Conservation (phyloP, 495 filamentous ascomycete species). For the Daldinia bambusicola region DNA sequence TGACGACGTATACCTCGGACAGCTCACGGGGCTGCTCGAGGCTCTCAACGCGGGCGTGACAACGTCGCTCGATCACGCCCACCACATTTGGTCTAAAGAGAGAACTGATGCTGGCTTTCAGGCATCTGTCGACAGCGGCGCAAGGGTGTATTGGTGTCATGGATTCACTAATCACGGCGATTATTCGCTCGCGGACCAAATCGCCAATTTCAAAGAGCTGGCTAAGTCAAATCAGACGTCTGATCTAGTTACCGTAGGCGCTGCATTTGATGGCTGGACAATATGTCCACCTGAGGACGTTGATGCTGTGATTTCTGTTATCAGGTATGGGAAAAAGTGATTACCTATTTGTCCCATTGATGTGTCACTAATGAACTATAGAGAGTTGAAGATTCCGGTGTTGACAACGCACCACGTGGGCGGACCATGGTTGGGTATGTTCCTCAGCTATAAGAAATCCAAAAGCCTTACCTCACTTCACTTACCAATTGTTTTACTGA, state of each 20-base stretch:
- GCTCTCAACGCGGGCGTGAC: slow-evolving; percentile 66
- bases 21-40: slow-evolving; percentile 64
- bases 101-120: slow-evolving; percentile 52
- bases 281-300: slow-evolving; percentile 38
- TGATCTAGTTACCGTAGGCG: slow-evolving; percentile 43
- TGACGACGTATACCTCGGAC: slow-evolving; percentile 64
- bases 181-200: slow-evolving; percentile 46
- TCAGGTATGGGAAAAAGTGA: slow-evolving; percentile 23
- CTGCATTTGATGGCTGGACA: slow-evolving; percentile 55
- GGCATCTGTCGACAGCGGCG: slow-evolving; percentile 54
- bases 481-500: not conserved
- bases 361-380: slow-evolving; percentile 8
- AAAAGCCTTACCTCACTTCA: not conserved
- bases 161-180: slow-evolving; percentile 40
- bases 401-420: slow-evolving; percentile 51
- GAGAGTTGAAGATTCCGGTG: slow-evolving; percentile 47
- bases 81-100: slow-evolving; percentile 58
- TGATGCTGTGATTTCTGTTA: slow-evolving; percentile 42
- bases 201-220: slow-evolving; percentile 47
- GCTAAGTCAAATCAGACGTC: slow-evolving; percentile 31
- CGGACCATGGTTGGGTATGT: slow-evolving; percentile 43
- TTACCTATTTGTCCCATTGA: not conserved
- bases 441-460: not conserved
- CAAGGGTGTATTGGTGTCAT: slow-evolving; percentile 55
- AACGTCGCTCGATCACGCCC: slow-evolving; percentile 67